Percentiles rank a stretch among this genome's conserved stretches.
Conservation (phyloP, 768 basidiomycete genomes). For the Russula olivacea region DNA sequence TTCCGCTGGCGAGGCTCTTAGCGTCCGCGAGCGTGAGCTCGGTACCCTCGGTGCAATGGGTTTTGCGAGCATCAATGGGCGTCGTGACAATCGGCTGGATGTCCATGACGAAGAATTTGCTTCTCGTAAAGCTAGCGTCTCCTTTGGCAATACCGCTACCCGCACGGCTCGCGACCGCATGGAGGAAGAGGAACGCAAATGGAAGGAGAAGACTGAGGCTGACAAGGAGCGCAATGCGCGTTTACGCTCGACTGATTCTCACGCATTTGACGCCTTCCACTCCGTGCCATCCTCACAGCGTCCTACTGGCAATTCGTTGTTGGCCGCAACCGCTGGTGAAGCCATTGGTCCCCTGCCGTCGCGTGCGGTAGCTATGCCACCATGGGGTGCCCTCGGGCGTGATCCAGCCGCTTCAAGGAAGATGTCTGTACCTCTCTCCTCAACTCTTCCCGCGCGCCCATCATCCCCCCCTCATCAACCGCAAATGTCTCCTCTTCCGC, state of each 20-base stretch:
- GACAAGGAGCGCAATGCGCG: slow-evolving; percentile 33
- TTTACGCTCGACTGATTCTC: slow-evolving; percentile 38
- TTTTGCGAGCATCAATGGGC: slow-evolving; percentile 29
- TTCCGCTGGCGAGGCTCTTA: slow-evolving; percentile 31
- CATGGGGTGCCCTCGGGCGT: slow-evolving; percentile 19
- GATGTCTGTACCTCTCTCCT: slow-evolving; percentile 27
- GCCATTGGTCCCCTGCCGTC: slow-evolving; percentile 6
- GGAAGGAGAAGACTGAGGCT: slow-evolving; percentile 46
- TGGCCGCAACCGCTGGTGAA: slow-evolving; percentile 28
- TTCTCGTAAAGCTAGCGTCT: slow-evolving; percentile 35
- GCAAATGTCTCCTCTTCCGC: slow-evolving; percentile 28
- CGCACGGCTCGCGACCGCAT: slow-evolving; percentile 59
- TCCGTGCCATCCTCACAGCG: slow-evolving; percentile 44
- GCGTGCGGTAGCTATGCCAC: slow-evolving; percentile 15
- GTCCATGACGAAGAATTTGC: slow-evolving; percentile 46
- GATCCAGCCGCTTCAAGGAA: slow-evolving; percentile 18
- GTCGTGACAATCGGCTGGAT: slow-evolving; percentile 29
- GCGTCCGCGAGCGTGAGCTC: slow-evolving; percentile 44
- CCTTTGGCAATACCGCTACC: slow-evolving; percentile 37
- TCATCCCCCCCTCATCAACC: slow-evolving; percentile 26
- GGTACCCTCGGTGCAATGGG: slow-evolving; percentile 45
- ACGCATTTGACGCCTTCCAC: slow-evolving; percentile 76
- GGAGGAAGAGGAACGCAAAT: slow-evolving; percentile 52
- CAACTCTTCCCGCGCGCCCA: slow-evolving; percentile 27
- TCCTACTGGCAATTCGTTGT: slow-evolving; percentile 31